These are phyloP conservation scores for Solanum ossicruentum DNA, from an alignment of 257 asterid genomes.

Conservation along the genomic window DNA sequence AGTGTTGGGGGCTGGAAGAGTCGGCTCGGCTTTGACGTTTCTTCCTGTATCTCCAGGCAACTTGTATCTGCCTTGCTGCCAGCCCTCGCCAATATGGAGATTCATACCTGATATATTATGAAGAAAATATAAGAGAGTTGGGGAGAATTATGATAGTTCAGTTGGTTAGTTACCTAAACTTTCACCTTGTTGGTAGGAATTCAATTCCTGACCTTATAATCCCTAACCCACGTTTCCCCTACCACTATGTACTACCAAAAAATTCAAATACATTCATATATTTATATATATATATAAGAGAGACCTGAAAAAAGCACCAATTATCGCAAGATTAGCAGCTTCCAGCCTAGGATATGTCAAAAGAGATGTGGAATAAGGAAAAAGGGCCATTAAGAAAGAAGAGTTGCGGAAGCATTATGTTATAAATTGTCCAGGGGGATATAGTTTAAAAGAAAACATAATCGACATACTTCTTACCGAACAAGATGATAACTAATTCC, in stretches of 20 bases:
- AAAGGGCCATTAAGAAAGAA: neutral
- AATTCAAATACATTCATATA: too few relatives aligned
- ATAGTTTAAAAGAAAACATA: neutral
- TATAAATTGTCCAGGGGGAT: neutral
- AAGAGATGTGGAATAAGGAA: neutral
- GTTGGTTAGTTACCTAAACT: neutral
- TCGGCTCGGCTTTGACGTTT: slow-evolving; percentile 42
- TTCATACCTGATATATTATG: slow-evolving; percentile 30
- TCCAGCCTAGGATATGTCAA: neutral
- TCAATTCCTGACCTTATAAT: neutral
- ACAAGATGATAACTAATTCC: neutral
- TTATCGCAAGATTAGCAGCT: neutral
- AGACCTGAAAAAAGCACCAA: neutral
- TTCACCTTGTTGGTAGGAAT: neutral
- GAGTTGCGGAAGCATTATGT: neutral
- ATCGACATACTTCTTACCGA: neutral
- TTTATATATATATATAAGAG: too few relatives aligned
- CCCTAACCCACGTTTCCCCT: neutral
- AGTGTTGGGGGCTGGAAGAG: slow-evolving; percentile 17
- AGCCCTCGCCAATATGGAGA: slow-evolving; percentile 76
- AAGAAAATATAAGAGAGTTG: neutral
- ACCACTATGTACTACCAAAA: neutral
- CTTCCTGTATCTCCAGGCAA: slow-evolving; percentile 76
- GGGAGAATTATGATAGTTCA: neutral
- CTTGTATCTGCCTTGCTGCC: slow-evolving; percentile 66